Evolutionary conservation across 2,329 filamentous ascomycete species (phyloP).

Genomic region (Sphaerostilbella broomeana): DNA sequence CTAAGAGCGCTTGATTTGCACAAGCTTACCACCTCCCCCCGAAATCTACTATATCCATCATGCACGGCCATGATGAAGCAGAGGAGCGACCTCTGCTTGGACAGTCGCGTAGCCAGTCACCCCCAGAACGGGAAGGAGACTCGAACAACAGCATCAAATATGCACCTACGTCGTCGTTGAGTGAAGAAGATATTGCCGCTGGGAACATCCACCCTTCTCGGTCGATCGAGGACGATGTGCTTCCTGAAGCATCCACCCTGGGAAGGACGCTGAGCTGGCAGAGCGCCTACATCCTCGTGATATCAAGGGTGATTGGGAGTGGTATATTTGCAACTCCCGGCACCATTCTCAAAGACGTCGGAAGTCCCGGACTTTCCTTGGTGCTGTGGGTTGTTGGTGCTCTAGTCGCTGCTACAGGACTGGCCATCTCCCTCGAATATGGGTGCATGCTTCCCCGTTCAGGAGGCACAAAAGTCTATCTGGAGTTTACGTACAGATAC

Average conservation of each 20-base stretch:
- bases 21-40: too few relatives aligned
- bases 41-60: constrained; percentile 6
- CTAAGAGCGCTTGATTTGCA: too few relatives aligned
- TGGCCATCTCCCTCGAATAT: constrained; percentile 59
- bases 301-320: constrained; percentile 62
- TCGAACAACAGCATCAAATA: constrained; percentile 10
- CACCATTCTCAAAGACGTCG: constrained; percentile 58
- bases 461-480: constrained; percentile 63
- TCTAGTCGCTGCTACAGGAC: constrained; percentile 52
- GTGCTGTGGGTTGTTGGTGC: constrained; percentile 58
- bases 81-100: constrained; percentile 10
- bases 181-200: constrained; percentile 5
- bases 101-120: neutral
- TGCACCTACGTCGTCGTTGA: neutral
- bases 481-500: constrained; percentile 60
- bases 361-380: constrained; percentile 58
- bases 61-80: constrained; percentile 5
- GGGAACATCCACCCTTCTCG: constrained; percentile 11
- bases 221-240: constrained; percentile 48
- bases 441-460: constrained; percentile 65
- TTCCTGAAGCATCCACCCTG: constrained; percentile 51
- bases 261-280: constrained; percentile 57
- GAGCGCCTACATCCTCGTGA: constrained; percentile 59
- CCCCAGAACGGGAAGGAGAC: neutral
- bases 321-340: constrained; percentile 69